phyloP scores from a whole-genome alignment of 208 protist species.

The Trypanosoma lewisi region DNA sequence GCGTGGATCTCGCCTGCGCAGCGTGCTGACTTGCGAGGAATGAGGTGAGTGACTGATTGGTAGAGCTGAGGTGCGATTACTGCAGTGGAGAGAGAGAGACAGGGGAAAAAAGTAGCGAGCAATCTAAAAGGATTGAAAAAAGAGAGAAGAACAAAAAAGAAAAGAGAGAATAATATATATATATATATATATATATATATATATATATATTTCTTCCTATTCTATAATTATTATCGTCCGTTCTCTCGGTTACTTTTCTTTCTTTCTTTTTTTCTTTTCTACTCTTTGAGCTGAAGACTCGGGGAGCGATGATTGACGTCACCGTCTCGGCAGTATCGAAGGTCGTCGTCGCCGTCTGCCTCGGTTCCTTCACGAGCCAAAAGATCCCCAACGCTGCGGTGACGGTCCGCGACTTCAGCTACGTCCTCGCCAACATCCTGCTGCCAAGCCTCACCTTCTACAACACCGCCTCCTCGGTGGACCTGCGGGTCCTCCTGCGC shows the following conservation, averaged over 20 bases:
- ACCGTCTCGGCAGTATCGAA: slow-evolving; percentile 70
- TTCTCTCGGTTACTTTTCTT: slow-evolving; percentile 15
- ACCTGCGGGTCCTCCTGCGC: slow-evolving; percentile 30
- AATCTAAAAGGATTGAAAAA: not conserved
- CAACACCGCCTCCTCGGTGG: slow-evolving; percentile 51
- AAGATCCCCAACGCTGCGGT: slow-evolving; percentile 47
- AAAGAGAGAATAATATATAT: not conserved
- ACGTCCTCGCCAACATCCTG: slow-evolving; percentile 59
- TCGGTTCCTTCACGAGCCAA: slow-evolving; percentile 52
- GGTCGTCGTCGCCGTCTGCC: slow-evolving; percentile 71
- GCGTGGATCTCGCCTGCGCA: slow-evolving; percentile 44
- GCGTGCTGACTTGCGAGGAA: slow-evolving; percentile 37
- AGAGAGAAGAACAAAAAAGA: not conserved
- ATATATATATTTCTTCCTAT: too few species aligned
- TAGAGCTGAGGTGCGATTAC: not conserved
- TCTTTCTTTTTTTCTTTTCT: slow-evolving; percentile 5
- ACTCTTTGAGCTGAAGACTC: not conserved
- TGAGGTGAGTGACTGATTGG: not conserved
- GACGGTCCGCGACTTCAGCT: slow-evolving; percentile 68
- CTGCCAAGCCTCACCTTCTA: slow-evolving; percentile 65
- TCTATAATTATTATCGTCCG: slow-evolving; percentile 1
- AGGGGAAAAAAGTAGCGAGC: not conserved
- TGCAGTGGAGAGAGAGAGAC: not conserved
- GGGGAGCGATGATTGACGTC: slow-evolving; percentile 45
- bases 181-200: too few species aligned